Conservation (phyloP, 2,329 filamentous ascomycete species). For the Sarocladium oryzae region DNA sequence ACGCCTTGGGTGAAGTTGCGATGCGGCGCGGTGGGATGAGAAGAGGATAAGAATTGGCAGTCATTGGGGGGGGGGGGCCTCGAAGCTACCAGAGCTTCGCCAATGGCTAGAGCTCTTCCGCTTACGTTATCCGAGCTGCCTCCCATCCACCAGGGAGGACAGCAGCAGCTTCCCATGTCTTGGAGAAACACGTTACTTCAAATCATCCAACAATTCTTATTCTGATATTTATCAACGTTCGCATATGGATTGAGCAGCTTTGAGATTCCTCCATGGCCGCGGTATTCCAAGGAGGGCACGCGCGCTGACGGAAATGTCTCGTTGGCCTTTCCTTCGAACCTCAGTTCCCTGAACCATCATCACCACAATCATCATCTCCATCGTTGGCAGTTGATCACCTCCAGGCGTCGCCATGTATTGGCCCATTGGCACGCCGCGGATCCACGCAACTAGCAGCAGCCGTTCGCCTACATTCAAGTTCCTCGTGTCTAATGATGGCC, state of each 20-base stretch:
- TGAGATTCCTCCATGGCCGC: background rate
- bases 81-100: too few species aligned
- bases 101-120: background rate
- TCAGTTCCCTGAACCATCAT: background rate
- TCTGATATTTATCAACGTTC: background rate
- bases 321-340: background rate
- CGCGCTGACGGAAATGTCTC: slow-evolving; percentile 7
- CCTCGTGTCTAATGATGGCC: slow-evolving; percentile 55
- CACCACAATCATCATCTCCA: too few species aligned
- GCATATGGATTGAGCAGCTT: background rate
- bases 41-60: background rate
- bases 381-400: background rate
- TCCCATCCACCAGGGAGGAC: background rate
- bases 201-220: background rate
- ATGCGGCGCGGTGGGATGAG: background rate
- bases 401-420: slow-evolving; percentile 66
- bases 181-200: background rate
- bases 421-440: slow-evolving; percentile 77
- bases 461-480: slow-evolving; percentile 43
- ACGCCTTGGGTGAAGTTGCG: background rate
- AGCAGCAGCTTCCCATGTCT: slow-evolving; percentile 1
- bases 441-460: slow-evolving; percentile 72
- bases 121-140: background rate
- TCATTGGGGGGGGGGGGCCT: too few species aligned
- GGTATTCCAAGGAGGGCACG: background rate